Base-by-base conservation (phyloP, 179 eudicot genomes). In the Beta macrorhiza region DNA sequence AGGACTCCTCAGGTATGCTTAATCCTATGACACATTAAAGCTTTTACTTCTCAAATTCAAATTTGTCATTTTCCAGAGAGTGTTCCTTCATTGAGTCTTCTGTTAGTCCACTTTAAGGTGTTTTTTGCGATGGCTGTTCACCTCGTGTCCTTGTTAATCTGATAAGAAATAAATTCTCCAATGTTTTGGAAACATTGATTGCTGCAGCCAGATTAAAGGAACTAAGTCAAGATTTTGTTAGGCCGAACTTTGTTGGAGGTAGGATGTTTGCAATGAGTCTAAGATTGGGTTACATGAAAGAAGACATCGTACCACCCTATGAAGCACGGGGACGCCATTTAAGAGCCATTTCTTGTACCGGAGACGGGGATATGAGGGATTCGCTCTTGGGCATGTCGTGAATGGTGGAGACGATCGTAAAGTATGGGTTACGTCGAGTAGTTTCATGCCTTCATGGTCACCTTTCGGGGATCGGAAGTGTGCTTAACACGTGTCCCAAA, bases 1-100 rank as follows among this genome's bases (percentile, higher is more conserved):
- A 95, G 99, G 87, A 87, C 99, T 81, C 99, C 99, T 69, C 99
- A 95, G 98, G 99, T 93, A 84, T 22, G 67, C 61, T 51, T 77
- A 70, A 5, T 52, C 49, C 72, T 12, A 65, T 45, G 14, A 45
- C 63, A 29, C 55, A 55, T 49, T 72, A 7, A 56, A 15, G 19
- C 44, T 61, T 58, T 22, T 56, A 74, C 63, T 72, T 2, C 8
- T 1, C 25, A 5, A 3, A 8, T 22, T 14, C 22, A 14, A 20
- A 42, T 56, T 22, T 56, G 67, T 64, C 32, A 45, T 49, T 29
- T 15, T 53, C 19, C 3, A 65, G 53, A 55, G 61, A 15, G 53
- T 71, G 1, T 49, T 37, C 42, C 42, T 37, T 37, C 42, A 37
- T 37, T 37, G 42, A 37, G 42, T 37, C 42, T 37, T 37, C 42